Base-by-base conservation (phyloP, 257 asterid genomes). In the Echites panduratus region DNA sequence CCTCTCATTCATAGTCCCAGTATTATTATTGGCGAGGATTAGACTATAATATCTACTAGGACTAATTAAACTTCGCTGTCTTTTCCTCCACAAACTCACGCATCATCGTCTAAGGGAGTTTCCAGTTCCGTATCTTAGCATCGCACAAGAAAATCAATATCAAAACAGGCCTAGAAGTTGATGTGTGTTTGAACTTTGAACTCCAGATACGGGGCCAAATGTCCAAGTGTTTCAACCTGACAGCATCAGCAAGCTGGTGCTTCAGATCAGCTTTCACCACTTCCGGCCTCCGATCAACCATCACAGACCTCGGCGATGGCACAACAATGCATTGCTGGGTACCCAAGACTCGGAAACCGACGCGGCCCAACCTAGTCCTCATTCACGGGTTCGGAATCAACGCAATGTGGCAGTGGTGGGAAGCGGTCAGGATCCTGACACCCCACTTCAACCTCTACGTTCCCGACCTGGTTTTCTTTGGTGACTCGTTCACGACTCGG, bases 301-400 rank as follows among this genome's bases (percentile, higher is more conserved):
- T 81, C 62, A 77, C 83, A 4, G 88, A 82, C 81, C 84, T 89
- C 70, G 87, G 88, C 9, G 88, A 87, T 63, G 87, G 89, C 53
- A 87, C 96, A 26, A 57, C 78, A 19, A 80, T 89, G 72, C 85
- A 81, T 73, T 83, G 91, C 75, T 89, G 93, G 91, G 79, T 85
- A 7, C 96, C 93, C 72, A 82, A 74, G 56, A 6, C 72, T 70
- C 88, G 78, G 1, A 62, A 73, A 35, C 75, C 84, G 47, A 32
- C 71, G 76, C 86, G 84, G 9, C 85, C 88, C 17, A 77, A 87
- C 75, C 9, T 87, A n/a, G 75, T 84, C 43, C 89, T 89, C 35
- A 78, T 89, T 75, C 96, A 89, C 74, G 96, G 96, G 5, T 87
- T 89, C 84, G 96, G 96, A 2, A 81, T 87, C 24, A 82, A 81